Evolutionary conservation across 2,329 filamentous ascomycete genomes (phyloP).

Genomic region (Xylariaceae sp.): DNA sequence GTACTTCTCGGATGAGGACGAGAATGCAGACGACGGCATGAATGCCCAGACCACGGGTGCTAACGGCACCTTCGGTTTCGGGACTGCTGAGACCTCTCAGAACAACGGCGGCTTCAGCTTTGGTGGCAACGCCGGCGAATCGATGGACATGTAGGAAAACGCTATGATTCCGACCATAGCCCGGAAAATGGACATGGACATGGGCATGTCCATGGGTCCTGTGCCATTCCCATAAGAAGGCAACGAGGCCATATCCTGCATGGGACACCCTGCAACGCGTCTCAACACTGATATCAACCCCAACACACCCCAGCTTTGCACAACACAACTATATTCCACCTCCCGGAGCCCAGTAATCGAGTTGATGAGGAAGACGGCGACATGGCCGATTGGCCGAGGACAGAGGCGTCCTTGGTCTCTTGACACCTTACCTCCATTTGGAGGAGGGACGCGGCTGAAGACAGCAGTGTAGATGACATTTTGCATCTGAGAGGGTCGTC

Average conservation of each 20-base stretch:
- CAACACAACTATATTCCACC: constrained; percentile 21
- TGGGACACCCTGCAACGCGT: constrained; percentile 15
- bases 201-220: too few species aligned
- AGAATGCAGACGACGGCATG: constrained; percentile 76
- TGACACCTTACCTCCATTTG: constrained; percentile 61
- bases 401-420: constrained; percentile 37
- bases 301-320: too few species aligned
- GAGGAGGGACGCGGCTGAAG: constrained; percentile 23
- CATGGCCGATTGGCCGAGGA: constrained; percentile 19
- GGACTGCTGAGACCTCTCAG: constrained; percentile 32
- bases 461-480: constrained; percentile 21
- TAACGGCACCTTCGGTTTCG: constrained; percentile 76
- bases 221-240: too few species aligned
- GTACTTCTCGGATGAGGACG: constrained; percentile 98
- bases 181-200: too few species aligned
- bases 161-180: too few species aligned
- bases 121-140: constrained; percentile 56
- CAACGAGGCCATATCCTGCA: too few species aligned
- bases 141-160: constrained; percentile 57
- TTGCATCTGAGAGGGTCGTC: constrained; percentile 30
- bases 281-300: constrained; percentile 19
- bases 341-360: constrained; percentile 21
- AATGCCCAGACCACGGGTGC: constrained; percentile 63
- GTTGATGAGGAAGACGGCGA: constrained; percentile 26
- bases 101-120: constrained; percentile 83